These are phyloP conservation scores for Heterobasidion irregulare DNA, from an alignment of 1,284 basidiomycete genomes.

Conservation along the genomic window DNA sequence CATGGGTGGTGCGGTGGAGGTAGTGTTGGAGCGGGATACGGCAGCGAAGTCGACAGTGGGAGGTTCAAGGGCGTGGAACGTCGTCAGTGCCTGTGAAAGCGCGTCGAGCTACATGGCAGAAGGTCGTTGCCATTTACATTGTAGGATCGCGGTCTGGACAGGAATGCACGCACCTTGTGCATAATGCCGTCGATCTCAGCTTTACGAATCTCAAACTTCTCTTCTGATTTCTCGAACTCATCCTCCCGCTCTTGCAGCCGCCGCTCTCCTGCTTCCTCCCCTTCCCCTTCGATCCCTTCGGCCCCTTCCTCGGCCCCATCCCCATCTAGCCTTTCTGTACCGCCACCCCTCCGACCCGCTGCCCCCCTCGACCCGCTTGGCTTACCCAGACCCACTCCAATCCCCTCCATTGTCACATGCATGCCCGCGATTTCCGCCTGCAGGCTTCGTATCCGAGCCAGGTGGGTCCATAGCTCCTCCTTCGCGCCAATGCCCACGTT, in stretches of 20 bases:
- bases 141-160: not conserved
- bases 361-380: conserved; percentile 1
- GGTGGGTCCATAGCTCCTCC: conserved; percentile 57
- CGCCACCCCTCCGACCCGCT: conserved; percentile 12
- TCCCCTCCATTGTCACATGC: conserved; percentile 67
- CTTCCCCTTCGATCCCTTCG: conserved; percentile 17
- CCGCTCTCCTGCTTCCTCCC: conserved; percentile 22
- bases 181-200: conserved; percentile 62
- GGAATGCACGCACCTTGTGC: conserved; percentile 43
- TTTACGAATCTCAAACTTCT: conserved; percentile 60
- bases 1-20: not conserved
- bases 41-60: not conserved
- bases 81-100: conserved; percentile 26
- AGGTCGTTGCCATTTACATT: not conserved
- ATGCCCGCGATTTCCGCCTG: conserved; percentile 63
- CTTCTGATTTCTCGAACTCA: conserved; percentile 56
- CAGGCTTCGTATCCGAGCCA: conserved; percentile 55
- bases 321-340: conserved; percentile 5
- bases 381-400: conserved; percentile 26
- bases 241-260: conserved; percentile 37
- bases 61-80: not conserved
- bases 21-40: conserved; percentile 1
- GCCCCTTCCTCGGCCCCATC: conserved; percentile 8
- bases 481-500: conserved; percentile 16
- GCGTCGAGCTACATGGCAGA: conserved; percentile 38